These are phyloP conservation scores for Candida vaughaniae DNA, from an alignment of 805 yeast genomes.

Conservation along the genomic window DNA sequence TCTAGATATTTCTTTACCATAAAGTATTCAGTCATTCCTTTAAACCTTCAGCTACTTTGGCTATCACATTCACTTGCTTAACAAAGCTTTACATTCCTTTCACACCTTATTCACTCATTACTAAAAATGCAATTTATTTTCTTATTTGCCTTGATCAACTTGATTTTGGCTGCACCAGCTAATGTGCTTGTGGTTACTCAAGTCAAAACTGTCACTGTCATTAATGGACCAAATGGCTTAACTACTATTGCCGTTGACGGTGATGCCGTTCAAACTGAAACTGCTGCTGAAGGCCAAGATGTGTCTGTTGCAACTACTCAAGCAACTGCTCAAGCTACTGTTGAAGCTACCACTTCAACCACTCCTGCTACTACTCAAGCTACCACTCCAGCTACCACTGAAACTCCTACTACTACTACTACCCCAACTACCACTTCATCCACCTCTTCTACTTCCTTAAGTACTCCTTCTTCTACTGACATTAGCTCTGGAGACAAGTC, in stretches of 20 bases:
- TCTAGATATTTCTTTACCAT: too few relatives aligned
- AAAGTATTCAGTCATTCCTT: too few relatives aligned
- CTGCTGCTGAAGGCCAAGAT: neutral
- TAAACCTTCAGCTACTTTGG: too few relatives aligned
- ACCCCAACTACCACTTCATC: constrained; percentile 9
- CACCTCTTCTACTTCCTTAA: constrained; percentile 10
- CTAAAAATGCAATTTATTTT: constrained; percentile 11
- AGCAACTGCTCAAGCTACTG: constrained; percentile 4
- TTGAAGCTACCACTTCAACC: constrained; percentile 3
- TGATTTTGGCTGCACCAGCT: constrained; percentile 29
- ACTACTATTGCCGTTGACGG: constrained; percentile 1
- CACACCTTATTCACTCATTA: neutral
- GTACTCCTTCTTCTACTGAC: constrained; percentile 11
- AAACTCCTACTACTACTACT: constrained; percentile 8
- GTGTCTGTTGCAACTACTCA: constrained; percentile 2
- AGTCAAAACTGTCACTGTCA: constrained; percentile 18
- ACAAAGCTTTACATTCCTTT: constrained; percentile 7
- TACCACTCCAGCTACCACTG: constrained; percentile 8
- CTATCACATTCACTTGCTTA: too few relatives aligned
- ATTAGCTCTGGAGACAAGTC: constrained; percentile 13
- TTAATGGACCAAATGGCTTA: constrained; percentile 6
- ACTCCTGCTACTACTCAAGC: constrained; percentile 7
- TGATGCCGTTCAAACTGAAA: constrained; percentile 1
- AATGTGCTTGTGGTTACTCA: constrained; percentile 25
- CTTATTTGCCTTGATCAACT: constrained; percentile 16